Percentiles rank a stretch among this genome's conserved stretches.
Conservation (phyloP, 805 yeast genomes). For the Debaryomyces hansenii region DNA sequence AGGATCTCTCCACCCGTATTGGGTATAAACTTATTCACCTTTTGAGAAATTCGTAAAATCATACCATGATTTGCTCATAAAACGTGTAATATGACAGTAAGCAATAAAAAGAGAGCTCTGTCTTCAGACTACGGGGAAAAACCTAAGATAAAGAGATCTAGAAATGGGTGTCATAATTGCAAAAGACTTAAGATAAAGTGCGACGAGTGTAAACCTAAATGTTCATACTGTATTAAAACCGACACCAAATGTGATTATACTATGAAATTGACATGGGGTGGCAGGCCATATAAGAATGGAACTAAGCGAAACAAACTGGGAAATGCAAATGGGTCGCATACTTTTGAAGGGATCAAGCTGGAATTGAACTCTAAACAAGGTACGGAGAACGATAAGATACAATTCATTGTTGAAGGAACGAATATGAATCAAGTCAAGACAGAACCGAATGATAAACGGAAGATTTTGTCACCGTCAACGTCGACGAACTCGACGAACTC, state of each 20-base stretch:
- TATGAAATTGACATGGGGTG: slow-evolving; percentile 70
- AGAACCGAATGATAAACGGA: no score
- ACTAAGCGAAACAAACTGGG: slow-evolving; percentile 25
- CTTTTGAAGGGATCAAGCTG: no score
- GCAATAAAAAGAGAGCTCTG: no score
- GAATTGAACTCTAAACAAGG: background rate
- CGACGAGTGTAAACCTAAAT: slow-evolving; percentile 64
- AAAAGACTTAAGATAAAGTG: slow-evolving; percentile 66
- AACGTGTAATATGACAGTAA: no score
- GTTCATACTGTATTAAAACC: slow-evolving; percentile 54
- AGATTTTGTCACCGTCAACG: no score
- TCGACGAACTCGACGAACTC: no score
- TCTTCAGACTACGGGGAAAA: background rate
- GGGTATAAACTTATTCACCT: no score
- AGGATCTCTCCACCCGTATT: background rate
- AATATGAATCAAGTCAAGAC: no score
- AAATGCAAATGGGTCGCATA: background rate
- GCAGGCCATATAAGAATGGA: slow-evolving; percentile 57
- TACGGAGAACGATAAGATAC: background rate
- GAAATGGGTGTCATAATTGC: slow-evolving; percentile 64
- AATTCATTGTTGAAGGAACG: slow-evolving; percentile 2
- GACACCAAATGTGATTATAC: slow-evolving; percentile 59
- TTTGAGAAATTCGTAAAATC: no score
- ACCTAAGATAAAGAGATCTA: slow-evolving; percentile 39
- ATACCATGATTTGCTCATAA: no score